These are phyloP conservation scores for Russula vinacea DNA, from an alignment of 768 basidiomycete species.

Conservation along the genomic window DNA sequence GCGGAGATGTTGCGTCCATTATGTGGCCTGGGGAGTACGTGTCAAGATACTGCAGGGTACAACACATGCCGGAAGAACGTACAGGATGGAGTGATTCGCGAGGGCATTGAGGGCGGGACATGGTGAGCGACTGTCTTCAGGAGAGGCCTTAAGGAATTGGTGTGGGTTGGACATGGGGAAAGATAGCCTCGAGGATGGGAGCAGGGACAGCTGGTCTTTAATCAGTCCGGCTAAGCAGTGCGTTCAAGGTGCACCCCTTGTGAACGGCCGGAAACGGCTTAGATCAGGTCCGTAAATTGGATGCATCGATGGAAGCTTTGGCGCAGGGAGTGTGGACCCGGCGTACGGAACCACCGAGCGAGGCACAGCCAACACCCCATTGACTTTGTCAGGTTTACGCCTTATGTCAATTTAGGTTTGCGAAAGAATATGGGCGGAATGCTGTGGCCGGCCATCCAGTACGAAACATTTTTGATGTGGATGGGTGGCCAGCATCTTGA, in stretches of 20 bases:
- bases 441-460: not conserved
- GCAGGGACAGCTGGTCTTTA: conserved; percentile 3
- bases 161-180: conserved; percentile 13
- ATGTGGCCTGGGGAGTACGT: conserved; percentile 42
- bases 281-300: not conserved
- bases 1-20: conserved; percentile 51
- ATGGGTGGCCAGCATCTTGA: not conserved
- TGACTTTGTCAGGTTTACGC: not conserved
- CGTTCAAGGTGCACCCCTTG: not conserved
- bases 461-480: not conserved
- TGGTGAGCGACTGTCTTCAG: conserved; percentile 56
- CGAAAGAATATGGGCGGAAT: not conserved
- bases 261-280: not conserved
- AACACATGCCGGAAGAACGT: conserved; percentile 33
- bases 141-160: conserved; percentile 5
- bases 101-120: conserved; percentile 74
- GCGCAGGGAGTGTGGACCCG: not conserved
- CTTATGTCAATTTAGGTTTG: not conserved
- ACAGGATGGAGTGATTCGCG: conserved; percentile 64
- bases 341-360: conserved; percentile 13
- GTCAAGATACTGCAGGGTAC: not conserved
- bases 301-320: not conserved
- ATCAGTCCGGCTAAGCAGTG: not conserved
- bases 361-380: conserved; percentile 6
- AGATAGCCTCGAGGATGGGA: not conserved